Evolutionary conservation across 73 alveolate genomes (phyloP), one percentile per base, ranked within the genome.

Genomic region (Effrenium voratum): DNA sequence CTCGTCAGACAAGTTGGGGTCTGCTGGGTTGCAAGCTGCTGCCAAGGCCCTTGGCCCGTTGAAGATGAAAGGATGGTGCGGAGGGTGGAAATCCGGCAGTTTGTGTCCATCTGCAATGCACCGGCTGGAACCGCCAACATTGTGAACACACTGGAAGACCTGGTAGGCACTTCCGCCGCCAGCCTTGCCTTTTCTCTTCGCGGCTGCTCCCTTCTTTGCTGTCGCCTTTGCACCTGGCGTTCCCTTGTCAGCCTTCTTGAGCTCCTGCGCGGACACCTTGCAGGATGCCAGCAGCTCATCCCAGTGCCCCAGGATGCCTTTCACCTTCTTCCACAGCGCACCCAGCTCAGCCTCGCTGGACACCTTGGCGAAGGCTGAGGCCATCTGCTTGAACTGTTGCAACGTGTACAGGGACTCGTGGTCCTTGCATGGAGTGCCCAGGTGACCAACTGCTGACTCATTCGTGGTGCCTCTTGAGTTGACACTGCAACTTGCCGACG

Each of bases 351-450:
- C 85, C n/a, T 28, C 49, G n/a, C 32, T 1, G n/a, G 32, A 34
- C 85, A 75, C 52, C 32, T 40, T 55, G 12, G 8, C 77, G 77
- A 63, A 26, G 36, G 34, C 49, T 1, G 40, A 36, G 46, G 52
- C 50, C 8, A 24, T 13, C 41, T 28, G 10, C 41, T 34, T 15
- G 77, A 34, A 73, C 84, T 73, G 84, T 30, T 22, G 2, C 47
- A 75, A 55, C 46, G 85, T 75, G 26, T 16, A 22, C 49, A 75
- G 55, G 15, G 32, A 19, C 49, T 75, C 40, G 40, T 38, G 36
- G 85, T 75, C 36, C 55, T 41, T 75, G 85, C 85, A 75, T n/a
- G 66, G 66, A n/a, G n/a, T n/a, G n/a, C n/a, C n/a, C n/a, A n/a
- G n/a, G n/a, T n/a, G n/a, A n/a, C n/a, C n/a, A n/a, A n/a, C n/a